Percentiles rank a stretch among this genome's conserved stretches.
These are phyloP conservation scores for Melaleuca quinquenervia DNA, from an alignment of 345 rosid species.

Conservation along the genomic window DNA sequence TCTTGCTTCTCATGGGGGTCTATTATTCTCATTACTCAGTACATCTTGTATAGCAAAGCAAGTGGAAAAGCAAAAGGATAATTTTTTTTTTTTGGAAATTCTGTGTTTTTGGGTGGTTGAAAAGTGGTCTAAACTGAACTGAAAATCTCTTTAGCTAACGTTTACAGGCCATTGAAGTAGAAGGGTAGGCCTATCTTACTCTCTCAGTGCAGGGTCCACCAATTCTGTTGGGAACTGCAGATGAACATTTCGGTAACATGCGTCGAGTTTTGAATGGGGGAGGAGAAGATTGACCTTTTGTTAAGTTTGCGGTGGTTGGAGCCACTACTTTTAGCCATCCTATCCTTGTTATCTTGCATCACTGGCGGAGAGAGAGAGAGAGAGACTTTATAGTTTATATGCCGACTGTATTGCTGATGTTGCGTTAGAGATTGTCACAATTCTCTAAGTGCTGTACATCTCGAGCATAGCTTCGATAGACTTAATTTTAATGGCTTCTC, in stretches of 20 bases:
- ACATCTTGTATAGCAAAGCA: not conserved
- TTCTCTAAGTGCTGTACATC: not conserved
- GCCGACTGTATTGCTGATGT: not conserved
- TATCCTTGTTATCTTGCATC: slow-evolving; percentile 12
- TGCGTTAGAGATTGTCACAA: not conserved
- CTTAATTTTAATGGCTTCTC: not conserved
- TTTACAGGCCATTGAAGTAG: not conserved
- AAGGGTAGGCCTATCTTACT: not conserved
- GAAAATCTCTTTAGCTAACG: not conserved
- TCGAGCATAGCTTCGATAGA: not conserved
- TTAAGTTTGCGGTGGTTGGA: slow-evolving; percentile 16
- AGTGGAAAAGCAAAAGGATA: not conserved
- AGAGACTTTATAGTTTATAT: too few relatives aligned
- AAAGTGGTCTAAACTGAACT: not conserved
- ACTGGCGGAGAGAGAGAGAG: not conserved
- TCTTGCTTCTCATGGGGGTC: not conserved
- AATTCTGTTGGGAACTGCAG: not conserved
- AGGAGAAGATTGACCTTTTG: slow-evolving; percentile 7
- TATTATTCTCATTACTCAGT: not conserved
- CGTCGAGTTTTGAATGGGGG: not conserved
- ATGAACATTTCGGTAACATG: not conserved
- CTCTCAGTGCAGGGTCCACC: not conserved
- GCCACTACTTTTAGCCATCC: not conserved
- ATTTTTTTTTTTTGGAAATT: not conserved
- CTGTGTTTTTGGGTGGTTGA: not conserved